A percentile compares a stretch with the other conserved stretches of the same genome.
Evolutionary conservation across 441 rosid genomes (phyloP).

Genomic region (Populus hybrid): DNA sequence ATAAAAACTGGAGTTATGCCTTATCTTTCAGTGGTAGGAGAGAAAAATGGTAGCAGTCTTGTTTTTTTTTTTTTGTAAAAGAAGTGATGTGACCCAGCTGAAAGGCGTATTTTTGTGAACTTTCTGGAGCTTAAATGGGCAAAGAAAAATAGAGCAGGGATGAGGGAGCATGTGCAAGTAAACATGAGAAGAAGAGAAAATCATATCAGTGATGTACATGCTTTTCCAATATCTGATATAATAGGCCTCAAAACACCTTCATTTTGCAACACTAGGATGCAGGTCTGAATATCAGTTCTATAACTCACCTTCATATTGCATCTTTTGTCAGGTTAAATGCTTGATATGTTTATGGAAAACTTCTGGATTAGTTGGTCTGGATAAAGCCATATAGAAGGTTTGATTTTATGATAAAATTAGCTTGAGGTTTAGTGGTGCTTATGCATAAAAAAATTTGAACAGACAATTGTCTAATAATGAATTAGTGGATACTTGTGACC

Average conservation of each 20-base stretch:
- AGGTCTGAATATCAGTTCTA: not conserved
- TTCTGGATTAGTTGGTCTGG: constrained; percentile 4
- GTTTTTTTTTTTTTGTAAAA: not conserved
- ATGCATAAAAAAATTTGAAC: not conserved
- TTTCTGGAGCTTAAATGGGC: not conserved
- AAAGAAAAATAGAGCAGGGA: not conserved
- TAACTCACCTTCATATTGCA: not conserved
- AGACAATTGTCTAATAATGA: not conserved
- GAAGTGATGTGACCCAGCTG: not conserved
- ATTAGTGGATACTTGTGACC: not conserved
- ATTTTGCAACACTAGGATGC: not conserved
- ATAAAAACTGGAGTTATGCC: not conserved
- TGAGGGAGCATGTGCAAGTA: not conserved
- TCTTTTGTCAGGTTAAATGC: not conserved
- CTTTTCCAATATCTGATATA: not conserved
- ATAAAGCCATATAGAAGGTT: not conserved
- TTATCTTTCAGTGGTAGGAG: not conserved
- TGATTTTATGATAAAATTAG: not conserved
- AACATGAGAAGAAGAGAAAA: not conserved
- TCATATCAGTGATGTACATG: not conserved
- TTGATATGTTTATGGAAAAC: not conserved
- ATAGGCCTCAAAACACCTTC: not conserved
- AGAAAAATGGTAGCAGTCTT: not conserved
- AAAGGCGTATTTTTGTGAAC: not conserved
- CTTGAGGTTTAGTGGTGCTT: not conserved